These are phyloP conservation scores for Magnaporthiopsis rhizophila DNA, from an alignment of 2,329 filamentous ascomycete species.

Conservation along the genomic window DNA sequence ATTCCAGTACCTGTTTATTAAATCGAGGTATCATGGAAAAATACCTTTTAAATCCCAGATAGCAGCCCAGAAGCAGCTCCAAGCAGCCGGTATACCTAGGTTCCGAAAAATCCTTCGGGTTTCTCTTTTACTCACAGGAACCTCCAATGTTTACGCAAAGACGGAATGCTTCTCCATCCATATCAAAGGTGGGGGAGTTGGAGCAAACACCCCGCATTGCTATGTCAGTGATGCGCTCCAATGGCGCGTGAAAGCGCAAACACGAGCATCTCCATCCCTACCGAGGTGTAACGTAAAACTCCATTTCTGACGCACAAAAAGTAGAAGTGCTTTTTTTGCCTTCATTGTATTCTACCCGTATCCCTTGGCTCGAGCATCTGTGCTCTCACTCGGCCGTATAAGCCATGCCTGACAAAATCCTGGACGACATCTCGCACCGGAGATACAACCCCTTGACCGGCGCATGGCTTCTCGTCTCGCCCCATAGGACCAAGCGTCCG, in stretches of 20 bases:
- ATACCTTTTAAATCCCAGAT: too few species aligned
- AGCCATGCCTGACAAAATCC: constrained; percentile 63
- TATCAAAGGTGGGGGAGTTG: not conserved
- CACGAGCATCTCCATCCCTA: not conserved
- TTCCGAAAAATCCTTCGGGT: too few species aligned
- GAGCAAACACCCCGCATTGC: not conserved
- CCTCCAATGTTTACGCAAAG: not conserved
- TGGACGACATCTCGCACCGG: constrained; percentile 94
- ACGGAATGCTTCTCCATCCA: not conserved
- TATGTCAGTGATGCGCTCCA: not conserved
- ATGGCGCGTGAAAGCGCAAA: not conserved
- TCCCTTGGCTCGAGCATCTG: not conserved
- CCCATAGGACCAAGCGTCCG: constrained; percentile 90
- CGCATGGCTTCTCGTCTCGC: constrained; percentile 89
- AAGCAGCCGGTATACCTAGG: too few species aligned
- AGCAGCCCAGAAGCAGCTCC: too few species aligned
- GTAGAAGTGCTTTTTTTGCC: not conserved
- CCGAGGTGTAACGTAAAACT: not conserved
- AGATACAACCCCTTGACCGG: constrained; percentile 88
- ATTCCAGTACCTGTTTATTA: too few species aligned
- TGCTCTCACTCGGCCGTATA: not conserved
- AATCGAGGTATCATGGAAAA: too few species aligned
- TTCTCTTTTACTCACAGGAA: too few species aligned
- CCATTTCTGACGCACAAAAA: not conserved
- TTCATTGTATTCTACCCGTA: not conserved